phyloP scores from a whole-genome alignment of 2,329 filamentous ascomycete species.

The Paecilomyces sp. region DNA sequence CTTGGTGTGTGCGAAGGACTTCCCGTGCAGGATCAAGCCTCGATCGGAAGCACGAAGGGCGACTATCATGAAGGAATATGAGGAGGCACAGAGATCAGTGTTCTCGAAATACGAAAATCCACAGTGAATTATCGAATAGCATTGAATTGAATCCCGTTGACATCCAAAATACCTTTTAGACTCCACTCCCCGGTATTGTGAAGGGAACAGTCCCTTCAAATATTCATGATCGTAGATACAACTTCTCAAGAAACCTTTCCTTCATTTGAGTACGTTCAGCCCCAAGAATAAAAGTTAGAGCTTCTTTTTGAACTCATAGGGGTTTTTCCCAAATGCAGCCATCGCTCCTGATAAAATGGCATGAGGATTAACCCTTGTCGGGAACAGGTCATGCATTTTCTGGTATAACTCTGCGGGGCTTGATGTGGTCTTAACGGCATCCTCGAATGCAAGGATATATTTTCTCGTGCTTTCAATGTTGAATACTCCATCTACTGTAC shows the following conservation, averaged over 20 bases:
- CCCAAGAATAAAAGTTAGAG: too few relatives aligned
- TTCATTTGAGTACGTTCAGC: too few relatives aligned
- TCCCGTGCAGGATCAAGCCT: constrained; percentile 21
- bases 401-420: too few relatives aligned
- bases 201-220: too few relatives aligned
- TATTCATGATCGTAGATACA: too few relatives aligned
- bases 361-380: neutral
- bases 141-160: too few relatives aligned
- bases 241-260: too few relatives aligned
- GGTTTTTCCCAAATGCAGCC: neutral
- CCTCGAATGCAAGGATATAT: constrained; percentile 18
- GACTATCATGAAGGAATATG: constrained; percentile 24
- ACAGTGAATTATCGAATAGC: too few relatives aligned
- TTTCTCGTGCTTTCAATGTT: constrained; percentile 16
- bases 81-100: constrained; percentile 11
- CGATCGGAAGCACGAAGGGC: constrained; percentile 22
- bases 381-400: neutral
- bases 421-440: neutral
- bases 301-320: too few relatives aligned
- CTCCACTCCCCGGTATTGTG: too few relatives aligned
- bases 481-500: constrained; percentile 19
- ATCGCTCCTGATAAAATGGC: neutral
- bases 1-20: constrained; percentile 24
- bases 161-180: too few relatives aligned
- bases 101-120: too few relatives aligned